Evolutionary conservation across 805 yeast species (phyloP).

Genomic region (Wickerhamiella occidentalis): DNA sequence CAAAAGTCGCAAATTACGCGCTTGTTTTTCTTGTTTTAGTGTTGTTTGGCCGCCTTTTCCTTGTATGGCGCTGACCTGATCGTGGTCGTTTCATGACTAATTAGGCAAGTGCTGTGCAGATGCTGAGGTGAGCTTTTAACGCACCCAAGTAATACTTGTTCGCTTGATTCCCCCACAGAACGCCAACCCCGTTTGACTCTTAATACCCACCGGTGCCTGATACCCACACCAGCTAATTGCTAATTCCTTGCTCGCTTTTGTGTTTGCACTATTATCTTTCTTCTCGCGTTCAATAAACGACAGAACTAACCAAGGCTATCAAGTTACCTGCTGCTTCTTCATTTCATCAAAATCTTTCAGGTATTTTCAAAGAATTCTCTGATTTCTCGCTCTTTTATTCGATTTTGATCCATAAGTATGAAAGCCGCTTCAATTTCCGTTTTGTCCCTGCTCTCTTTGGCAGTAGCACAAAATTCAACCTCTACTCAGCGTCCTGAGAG

Average conservation of each 20-base stretch:
- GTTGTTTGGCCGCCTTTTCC: neutral
- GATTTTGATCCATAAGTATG: neutral
- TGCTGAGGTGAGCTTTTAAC: slow-evolving; percentile 7
- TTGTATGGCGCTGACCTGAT: slow-evolving; percentile 1
- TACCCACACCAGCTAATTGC: neutral
- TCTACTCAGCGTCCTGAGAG: neutral
- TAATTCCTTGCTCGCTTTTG: neutral
- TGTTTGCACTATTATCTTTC: slow-evolving; percentile 1
- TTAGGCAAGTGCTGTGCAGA: slow-evolving; percentile 5
- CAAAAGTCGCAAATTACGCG: neutral
- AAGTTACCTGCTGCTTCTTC: neutral
- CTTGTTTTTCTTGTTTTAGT: neutral
- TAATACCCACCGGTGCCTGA: slow-evolving; percentile 1
- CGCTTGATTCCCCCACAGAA: neutral
- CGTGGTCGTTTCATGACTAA: slow-evolving; percentile 6
- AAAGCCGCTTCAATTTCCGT: neutral
- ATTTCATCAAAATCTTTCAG: slow-evolving; percentile 5
- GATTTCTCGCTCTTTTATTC: slow-evolving; percentile 11
- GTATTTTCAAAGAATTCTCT: neutral
- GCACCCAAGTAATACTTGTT: slow-evolving; percentile 9
- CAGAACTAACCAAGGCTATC: neutral
- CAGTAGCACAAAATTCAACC: slow-evolving; percentile 9
- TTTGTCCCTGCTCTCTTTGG: slow-evolving; percentile 2
- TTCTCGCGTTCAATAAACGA: slow-evolving; percentile 1
- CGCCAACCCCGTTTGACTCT: neutral